A percentile compares a stretch with the other conserved stretches of the same genome.
Conservation (phyloP, 768 basidiomycete genomes). For the Sistotremastrum suecicum region DNA sequence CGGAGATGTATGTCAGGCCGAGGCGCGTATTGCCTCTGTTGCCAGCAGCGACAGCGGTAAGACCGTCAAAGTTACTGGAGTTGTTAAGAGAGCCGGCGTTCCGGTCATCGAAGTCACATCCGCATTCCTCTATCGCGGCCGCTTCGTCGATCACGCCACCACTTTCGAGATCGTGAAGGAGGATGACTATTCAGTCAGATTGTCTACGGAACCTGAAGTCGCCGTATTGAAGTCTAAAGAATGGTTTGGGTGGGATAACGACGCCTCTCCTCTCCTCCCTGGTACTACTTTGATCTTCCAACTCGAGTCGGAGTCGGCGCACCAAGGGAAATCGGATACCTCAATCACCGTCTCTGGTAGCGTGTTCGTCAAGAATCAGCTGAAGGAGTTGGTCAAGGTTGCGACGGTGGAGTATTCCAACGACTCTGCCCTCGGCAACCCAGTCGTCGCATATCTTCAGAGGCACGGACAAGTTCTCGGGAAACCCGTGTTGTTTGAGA, state of each 20-base stretch:
- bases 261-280: constrained; percentile 56
- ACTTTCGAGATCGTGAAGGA: constrained; percentile 91
- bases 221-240: constrained; percentile 91
- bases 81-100: constrained; percentile 60
- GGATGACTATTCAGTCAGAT: constrained; percentile 69
- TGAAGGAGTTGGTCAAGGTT: constrained; percentile 81
- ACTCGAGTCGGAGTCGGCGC: constrained; percentile 70
- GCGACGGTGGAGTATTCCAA: constrained; percentile 77
- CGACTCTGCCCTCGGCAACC: constrained; percentile 84
- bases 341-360: constrained; percentile 73
- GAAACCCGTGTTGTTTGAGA: constrained; percentile 59
- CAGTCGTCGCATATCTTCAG: constrained; percentile 83
- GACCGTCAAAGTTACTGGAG: constrained; percentile 79
- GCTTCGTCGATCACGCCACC: constrained; percentile 86
- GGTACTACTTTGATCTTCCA: constrained; percentile 87
- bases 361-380: constrained; percentile 76
- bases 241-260: constrained; percentile 95
- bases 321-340: constrained; percentile 84
- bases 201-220: constrained; percentile 65
- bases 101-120: constrained; percentile 90
- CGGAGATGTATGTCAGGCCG: constrained; percentile 82
- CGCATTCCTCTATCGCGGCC: constrained; percentile 92
- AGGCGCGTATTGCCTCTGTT: constrained; percentile 81
- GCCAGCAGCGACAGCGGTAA: constrained; percentile 87
- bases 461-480: constrained; percentile 79